A percentile compares a stretch with the other conserved stretches of the same genome.
Conservation (phyloP, 495 filamentous ascomycete genomes). For the Talaromyces stipitatus region DNA sequence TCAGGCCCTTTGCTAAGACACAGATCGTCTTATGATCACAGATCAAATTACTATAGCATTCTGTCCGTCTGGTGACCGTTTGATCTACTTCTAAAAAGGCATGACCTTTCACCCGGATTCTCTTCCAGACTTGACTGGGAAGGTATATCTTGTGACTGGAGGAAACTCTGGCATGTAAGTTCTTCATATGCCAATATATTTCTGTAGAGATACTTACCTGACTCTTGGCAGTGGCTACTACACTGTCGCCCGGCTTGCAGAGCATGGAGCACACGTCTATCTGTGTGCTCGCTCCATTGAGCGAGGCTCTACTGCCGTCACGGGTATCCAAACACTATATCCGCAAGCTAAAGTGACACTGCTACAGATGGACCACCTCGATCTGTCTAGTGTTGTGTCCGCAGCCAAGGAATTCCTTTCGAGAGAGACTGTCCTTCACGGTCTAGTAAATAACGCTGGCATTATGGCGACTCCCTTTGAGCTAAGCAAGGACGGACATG, state of each 20-base stretch:
- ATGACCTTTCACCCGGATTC: slow-evolving; percentile 36
- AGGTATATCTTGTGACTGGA: slow-evolving; percentile 14
- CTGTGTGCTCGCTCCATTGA: slow-evolving; percentile 26
- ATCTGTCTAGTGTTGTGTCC: slow-evolving; percentile 22
- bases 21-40: neutral
- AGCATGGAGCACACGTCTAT: slow-evolving; percentile 35
- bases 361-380: slow-evolving; percentile 35
- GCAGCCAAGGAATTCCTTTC: slow-evolving; percentile 18
- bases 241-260: slow-evolving; percentile 28
- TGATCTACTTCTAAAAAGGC: too few relatives aligned
- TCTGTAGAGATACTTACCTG: neutral
- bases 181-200: neutral
- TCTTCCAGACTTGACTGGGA: slow-evolving; percentile 12
- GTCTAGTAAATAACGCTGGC: slow-evolving; percentile 57
- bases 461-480: slow-evolving; percentile 41
- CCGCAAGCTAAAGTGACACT: slow-evolving; percentile 28
- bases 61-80: slow-evolving; percentile 14
- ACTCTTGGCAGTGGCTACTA: slow-evolving; percentile 17
- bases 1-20: neutral
- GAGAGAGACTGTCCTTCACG: slow-evolving; percentile 26
- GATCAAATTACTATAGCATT: too few relatives aligned
- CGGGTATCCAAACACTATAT: slow-evolving; percentile 22
- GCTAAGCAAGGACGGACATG: slow-evolving; percentile 20
- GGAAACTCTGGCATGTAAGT: slow-evolving; percentile 29
- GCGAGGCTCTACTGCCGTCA: slow-evolving; percentile 28